Evolutionary conservation across 2,329 filamentous ascomycete species (phyloP), one percentile per base, ranked within the genome.

Genomic region (Aspergillus viridinutans): DNA sequence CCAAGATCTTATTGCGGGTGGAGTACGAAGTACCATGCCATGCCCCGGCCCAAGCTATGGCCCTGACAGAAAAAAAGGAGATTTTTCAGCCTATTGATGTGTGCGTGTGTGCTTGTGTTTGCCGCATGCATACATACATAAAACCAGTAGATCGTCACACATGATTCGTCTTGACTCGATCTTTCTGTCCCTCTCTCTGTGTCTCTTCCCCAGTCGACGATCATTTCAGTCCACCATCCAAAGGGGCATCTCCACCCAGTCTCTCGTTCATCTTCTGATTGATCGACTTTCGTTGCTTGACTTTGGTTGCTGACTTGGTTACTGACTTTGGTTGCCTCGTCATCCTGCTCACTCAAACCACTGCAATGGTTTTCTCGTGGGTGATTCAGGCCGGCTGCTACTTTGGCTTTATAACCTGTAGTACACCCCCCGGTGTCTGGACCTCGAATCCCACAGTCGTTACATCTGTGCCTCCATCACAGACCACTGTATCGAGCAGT

Each of bases 401-500:
- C 63, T 67, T 65, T 49, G 69, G 67, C 38, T 56, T 71, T 67
- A 68, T 70, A 70, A 70, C 63, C 25, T 72, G 69, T 62, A 61
- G 61, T 54, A 68, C 69, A 50, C 58, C 59, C 61, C 67, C 67
- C 2, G 69, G 68, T 47, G 61, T 65, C 54, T 71, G 64, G 66
- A 64, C 67, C 35, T 48, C 50, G n/a, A 59, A 50, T 4, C 68
- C 68, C 35, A 62, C 62, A 48, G 62, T 70, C 28, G 63, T 69
- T 42, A 53, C 62, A 20, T 61, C 62, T 52, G 53, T 56, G 43
- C 59, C 61, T 54, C 59, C 62, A 29, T 40, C 55, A 26, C 56
- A 49, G 21, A 58, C 58, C 6, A 40, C 54, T 50, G 38, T 52
- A 6, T 28, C 56, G 17, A 58, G 49, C 53, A 58, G 60, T 38